These are phyloP conservation scores for Pythium chondricola DNA, from an alignment of 352 stramenopile species.

Conservation along the genomic window DNA sequence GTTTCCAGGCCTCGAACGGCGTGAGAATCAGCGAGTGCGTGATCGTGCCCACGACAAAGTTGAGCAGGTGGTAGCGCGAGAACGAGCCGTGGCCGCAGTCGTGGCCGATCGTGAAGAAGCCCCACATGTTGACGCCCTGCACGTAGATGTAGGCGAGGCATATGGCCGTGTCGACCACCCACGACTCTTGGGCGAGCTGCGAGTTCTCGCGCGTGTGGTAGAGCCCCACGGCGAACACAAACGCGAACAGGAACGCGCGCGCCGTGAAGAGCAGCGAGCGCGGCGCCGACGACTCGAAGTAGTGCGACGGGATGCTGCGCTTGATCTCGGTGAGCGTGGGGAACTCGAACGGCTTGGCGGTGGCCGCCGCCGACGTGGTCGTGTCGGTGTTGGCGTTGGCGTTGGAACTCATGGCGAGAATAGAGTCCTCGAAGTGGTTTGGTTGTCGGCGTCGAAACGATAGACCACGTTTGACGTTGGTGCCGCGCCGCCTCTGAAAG, in stretches of 20 bases:
- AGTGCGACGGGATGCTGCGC: conserved; percentile 57
- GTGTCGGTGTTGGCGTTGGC: conserved; percentile 10
- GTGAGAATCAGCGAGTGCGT: conserved; percentile 80
- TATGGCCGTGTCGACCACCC: conserved; percentile 33
- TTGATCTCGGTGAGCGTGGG: conserved; percentile 79
- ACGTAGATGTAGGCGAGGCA: conserved; percentile 59
- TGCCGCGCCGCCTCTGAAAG: too few relatives aligned
- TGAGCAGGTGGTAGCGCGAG: conserved; percentile 70
- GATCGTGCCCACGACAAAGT: conserved; percentile 67
- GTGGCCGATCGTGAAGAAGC: conserved; percentile 79
- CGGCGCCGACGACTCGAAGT: conserved; percentile 64
- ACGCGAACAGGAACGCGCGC: conserved; percentile 44
- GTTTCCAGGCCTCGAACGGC: conserved; percentile 75
- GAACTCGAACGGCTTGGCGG: conserved; percentile 40
- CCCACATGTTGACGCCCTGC: conserved; percentile 77
- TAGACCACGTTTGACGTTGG: too few relatives aligned
- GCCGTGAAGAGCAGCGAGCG: conserved; percentile 71
- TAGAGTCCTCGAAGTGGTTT: too few relatives aligned
- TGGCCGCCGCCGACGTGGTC: conserved; percentile 12
- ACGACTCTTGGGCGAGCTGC: conserved; percentile 30
- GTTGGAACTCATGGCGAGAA: not conserved
- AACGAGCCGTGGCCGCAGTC: conserved; percentile 79
- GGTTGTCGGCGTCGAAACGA: too few relatives aligned
- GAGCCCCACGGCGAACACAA: conserved; percentile 35
- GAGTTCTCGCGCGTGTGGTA: conserved; percentile 30